Evolutionary conservation across 2,329 filamentous ascomycete genomes (phyloP).

Genomic region (Capronia epimyces): DNA sequence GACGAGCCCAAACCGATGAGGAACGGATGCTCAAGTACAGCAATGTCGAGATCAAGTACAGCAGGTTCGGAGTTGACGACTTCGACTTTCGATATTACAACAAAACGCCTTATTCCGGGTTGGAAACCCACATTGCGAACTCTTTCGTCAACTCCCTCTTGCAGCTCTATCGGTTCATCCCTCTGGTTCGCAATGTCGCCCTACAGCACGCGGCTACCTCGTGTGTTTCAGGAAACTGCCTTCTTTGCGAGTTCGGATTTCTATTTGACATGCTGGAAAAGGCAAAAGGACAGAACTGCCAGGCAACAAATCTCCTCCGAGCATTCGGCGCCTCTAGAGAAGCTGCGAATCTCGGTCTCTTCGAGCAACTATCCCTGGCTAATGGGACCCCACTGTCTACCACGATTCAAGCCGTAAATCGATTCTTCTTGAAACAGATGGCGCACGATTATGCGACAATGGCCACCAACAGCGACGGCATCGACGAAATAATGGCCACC

Average conservation of each 20-base stretch:
- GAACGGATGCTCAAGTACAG: constrained; percentile 86
- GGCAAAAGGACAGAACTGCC: constrained; percentile 86
- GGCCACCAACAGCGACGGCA: constrained; percentile 54
- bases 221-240: constrained; percentile 74
- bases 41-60: constrained; percentile 97
- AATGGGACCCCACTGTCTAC: constrained; percentile 66
- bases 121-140: constrained; percentile 95
- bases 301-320: constrained; percentile 90
- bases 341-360: constrained; percentile 67
- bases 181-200: constrained; percentile 78
- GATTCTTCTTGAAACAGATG: constrained; percentile 80
- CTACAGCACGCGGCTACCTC: constrained; percentile 81
- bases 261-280: constrained; percentile 98
- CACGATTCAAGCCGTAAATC: constrained; percentile 79
- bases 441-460: constrained; percentile 69
- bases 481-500: constrained; percentile 61
- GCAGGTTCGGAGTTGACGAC: constrained; percentile 97
- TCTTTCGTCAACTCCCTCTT: constrained; percentile 91
- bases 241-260: constrained; percentile 91
- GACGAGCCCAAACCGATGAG: constrained; percentile 59
- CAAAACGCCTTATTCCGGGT: constrained; percentile 79
- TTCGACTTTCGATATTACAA: constrained; percentile 99
- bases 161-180: constrained; percentile 87
- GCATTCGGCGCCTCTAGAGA: constrained; percentile 79
- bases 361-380: constrained; percentile 67